A percentile compares a stretch with the other conserved stretches of the same genome.
Conservation (phyloP, 2,329 filamentous ascomycete genomes). For the Coniella lustricola region DNA sequence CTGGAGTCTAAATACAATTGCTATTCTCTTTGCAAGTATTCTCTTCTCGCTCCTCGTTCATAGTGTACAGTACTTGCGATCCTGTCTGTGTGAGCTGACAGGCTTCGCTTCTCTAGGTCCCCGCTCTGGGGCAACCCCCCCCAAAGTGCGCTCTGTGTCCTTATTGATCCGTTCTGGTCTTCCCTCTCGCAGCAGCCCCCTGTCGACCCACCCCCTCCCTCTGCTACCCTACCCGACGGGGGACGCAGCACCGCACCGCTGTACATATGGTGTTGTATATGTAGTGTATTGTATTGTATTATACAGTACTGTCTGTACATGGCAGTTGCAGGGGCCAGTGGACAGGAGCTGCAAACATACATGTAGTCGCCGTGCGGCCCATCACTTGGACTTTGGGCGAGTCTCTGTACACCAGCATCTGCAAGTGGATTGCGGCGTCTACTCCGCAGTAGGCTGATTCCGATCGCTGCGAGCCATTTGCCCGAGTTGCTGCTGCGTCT, state of each 20-base stretch:
- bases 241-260: slow-evolving; percentile 22
- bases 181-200: slow-evolving; percentile 22
- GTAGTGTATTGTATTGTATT: slow-evolving; percentile 20
- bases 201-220: slow-evolving; percentile 19
- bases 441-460: slow-evolving; percentile 22
- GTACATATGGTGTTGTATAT: too few relatives aligned
- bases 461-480: slow-evolving; percentile 10
- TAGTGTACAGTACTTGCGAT: not conserved
- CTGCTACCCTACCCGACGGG: slow-evolving; percentile 14
- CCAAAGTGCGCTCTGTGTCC: slow-evolving; percentile 7
- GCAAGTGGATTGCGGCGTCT: slow-evolving; percentile 26
- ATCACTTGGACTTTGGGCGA: slow-evolving; percentile 24
- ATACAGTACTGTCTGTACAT: too few relatives aligned
- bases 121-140: slow-evolving; percentile 12
- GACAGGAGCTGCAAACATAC: slow-evolving; percentile 30
- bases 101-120: slow-evolving; percentile 10
- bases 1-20: too few relatives aligned
- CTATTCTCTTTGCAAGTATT: too few relatives aligned
- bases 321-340: too few relatives aligned
- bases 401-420: slow-evolving; percentile 19
- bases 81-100: slow-evolving; percentile 5
- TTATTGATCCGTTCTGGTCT: slow-evolving; percentile 19
- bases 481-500: not conserved
- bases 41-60: not conserved
- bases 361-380: slow-evolving; percentile 23